Evolutionary conservation across 345 rosid species (phyloP), one percentile per base, ranked within the genome.

Genomic region (Hibiscus trionum): DNA sequence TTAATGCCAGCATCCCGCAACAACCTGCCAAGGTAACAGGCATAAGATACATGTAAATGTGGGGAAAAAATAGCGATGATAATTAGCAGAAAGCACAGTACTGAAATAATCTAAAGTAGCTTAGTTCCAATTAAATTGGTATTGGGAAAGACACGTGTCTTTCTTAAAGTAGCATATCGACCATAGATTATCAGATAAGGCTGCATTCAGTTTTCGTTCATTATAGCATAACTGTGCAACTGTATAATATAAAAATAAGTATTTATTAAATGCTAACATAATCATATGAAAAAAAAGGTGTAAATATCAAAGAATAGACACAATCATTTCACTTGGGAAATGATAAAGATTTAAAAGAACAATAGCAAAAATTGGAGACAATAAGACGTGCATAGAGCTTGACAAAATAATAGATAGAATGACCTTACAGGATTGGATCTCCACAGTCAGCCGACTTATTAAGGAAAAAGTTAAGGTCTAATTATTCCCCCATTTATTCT

Each of bases 1-100:
- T 74, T 86, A 80, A 88, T 77, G 71, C 93, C 94, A 49, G 91
- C 88, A 72, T 92, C 99, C 76, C 85, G 93, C 86, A 95, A 82
- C 68, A 90, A 80, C 83, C 99, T 95, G 86, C 66, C 75, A 71
- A 66, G 46, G 69, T 67, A 29, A 60, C 64, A 72, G 53, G 58
- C 50, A 33, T 31, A 46, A 69, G 2, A 72, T 69, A 53, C 11
- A 69, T 24, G 50, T 17, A 73, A 8, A 26, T 29, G 44, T 19
- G 66, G 0, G 21, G 33, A 59, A 15, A n/a, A 33, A 52, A 52
- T 3, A 31, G 6, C 4, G 19, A 8, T 29, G 16, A 35, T 19
- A 31, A 50, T 9, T 2, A 68, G 33, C 66, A 59, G 65, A 59
- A 60, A 24, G 66, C 29, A 26, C 44, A 27, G 27, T 29, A 16